phyloP scores from a whole-genome alignment of 2,329 filamentous ascomycete genomes.

The Cladophialophora yegresii region DNA sequence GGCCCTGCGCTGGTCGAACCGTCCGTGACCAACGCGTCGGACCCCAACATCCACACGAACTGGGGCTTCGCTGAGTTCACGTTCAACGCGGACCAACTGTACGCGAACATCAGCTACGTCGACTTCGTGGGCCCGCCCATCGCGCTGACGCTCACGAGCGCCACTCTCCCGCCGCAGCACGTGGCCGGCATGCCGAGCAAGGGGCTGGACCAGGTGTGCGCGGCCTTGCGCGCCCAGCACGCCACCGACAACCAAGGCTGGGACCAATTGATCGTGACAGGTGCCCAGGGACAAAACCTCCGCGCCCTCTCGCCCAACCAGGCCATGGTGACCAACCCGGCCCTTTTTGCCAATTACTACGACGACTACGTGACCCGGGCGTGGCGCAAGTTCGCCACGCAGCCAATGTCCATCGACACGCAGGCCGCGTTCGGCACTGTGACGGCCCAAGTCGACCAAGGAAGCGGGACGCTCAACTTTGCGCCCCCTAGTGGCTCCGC shows the following conservation, averaged over 20 bases:
- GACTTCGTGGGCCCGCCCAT: conserved; percentile 71
- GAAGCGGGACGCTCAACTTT: conserved; percentile 48
- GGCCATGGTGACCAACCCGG: conserved; percentile 46
- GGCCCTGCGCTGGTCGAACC: conserved; percentile 74
- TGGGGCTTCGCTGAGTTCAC: conserved; percentile 74
- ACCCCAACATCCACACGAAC: conserved; percentile 61
- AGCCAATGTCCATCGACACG: conserved; percentile 62
- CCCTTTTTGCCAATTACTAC: conserved; percentile 56
- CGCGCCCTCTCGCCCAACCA: conserved; percentile 49
- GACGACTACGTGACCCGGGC: conserved; percentile 56
- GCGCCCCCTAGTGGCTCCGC: too few relatives aligned
- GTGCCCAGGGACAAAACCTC: conserved; percentile 43
- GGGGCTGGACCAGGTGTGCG: conserved; percentile 60
- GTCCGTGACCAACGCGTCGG: conserved; percentile 65
- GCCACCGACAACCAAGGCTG: conserved; percentile 60
- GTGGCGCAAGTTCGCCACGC: conserved; percentile 51
- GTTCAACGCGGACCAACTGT: conserved; percentile 63
- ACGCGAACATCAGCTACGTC: conserved; percentile 71
- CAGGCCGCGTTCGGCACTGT: conserved; percentile 62
- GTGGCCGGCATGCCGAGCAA: conserved; percentile 61
- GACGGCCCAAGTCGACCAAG: conserved; percentile 49
- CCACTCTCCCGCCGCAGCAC: conserved; percentile 49
- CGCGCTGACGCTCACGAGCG: conserved; percentile 54
- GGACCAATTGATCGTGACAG: conserved; percentile 59
- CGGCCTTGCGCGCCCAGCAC: conserved; percentile 58